Evolutionary conservation across 495 filamentous ascomycete genomes (phyloP).

Genomic region (Daldinia caldariorum): DNA sequence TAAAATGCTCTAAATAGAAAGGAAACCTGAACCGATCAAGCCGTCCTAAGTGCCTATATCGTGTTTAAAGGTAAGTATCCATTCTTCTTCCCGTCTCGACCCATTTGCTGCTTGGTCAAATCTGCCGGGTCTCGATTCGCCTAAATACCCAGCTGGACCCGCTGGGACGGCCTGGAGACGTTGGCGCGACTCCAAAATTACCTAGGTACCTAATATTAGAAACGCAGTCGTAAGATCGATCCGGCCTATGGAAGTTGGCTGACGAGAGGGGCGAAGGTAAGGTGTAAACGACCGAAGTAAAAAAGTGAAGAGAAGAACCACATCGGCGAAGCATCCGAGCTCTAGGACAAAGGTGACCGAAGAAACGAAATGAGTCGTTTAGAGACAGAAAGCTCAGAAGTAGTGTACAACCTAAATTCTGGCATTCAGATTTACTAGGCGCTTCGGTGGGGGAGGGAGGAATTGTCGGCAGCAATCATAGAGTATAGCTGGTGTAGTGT

Average conservation of each 20-base stretch:
- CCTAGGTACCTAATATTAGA: too few relatives aligned
- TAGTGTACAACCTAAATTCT: background rate
- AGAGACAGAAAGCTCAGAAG: background rate
- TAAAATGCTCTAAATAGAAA: conserved; percentile 38
- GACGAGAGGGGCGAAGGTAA: background rate
- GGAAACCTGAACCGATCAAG: conserved; percentile 3
- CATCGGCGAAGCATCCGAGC: background rate
- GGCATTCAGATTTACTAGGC: background rate
- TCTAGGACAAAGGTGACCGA: background rate
- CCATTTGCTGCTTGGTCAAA: background rate
- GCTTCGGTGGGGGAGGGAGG: background rate
- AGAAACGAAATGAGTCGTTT: background rate
- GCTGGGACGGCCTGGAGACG: background rate
- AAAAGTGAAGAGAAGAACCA: background rate
- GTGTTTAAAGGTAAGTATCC: background rate
- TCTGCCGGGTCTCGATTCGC: background rate
- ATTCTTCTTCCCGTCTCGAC: background rate
- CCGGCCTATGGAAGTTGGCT: background rate
- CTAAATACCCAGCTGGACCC: background rate
- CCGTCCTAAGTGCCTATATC: background rate
- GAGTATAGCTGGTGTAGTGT: background rate
- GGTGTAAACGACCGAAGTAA: background rate
- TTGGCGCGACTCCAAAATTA: background rate
- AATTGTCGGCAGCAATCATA: background rate
- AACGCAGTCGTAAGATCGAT: background rate